Base-by-base conservation (phyloP, 768 basidiomycete genomes). In the Macrolepiota fuliginosa region DNA sequence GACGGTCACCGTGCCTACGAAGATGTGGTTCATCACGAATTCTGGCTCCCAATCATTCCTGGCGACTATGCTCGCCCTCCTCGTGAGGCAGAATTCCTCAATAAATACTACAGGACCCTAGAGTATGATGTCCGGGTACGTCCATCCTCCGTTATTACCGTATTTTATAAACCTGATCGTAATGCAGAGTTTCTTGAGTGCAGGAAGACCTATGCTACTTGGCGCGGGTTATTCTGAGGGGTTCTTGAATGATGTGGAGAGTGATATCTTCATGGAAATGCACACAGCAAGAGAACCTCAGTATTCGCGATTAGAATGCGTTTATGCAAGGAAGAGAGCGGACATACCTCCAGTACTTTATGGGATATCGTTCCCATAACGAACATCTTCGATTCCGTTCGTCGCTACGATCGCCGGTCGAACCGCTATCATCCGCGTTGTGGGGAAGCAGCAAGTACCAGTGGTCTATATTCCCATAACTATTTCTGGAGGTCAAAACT, bases 121-220 rank as follows among this genome's bases (percentile, higher is more conserved):
- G 59, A 61, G 35, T 61, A 87, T n/a, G 87, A 89, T 67, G 74
- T 89, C 37, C 69, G 76, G 63, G 90, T 87, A 63, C 58, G 71
- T 63, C 25, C 50, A 19, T 19, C 22, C 62, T 42, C 7, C 42
- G 24, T 58, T 32, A 17, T 5, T 46, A 52, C 62, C 61, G 9
- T 25, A 52, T 13, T 24, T 19, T 25, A 35, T 13, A 39, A 15
- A 42, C 3, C 29, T 29, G 35, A 59, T 6, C 56, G 11, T 11
- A 37, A 10, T 62, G 19, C 63, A 92, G 88, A 77, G 81, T 13
- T 91, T 92, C 68, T 67, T 92, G 42, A 79, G 78, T 64, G 84
- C 86, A 0, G 86, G 83, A 17, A 78, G 88, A n/a, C 87, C 89
- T 22, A 74, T 92, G 45, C 79, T 92, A 2, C 79, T 92, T 4